Percentiles rank a stretch among this genome's conserved stretches.
Evolutionary conservation across 2,329 filamentous ascomycete genomes (phyloP).

Genomic region (Ceratocystis lukuohia): DNA sequence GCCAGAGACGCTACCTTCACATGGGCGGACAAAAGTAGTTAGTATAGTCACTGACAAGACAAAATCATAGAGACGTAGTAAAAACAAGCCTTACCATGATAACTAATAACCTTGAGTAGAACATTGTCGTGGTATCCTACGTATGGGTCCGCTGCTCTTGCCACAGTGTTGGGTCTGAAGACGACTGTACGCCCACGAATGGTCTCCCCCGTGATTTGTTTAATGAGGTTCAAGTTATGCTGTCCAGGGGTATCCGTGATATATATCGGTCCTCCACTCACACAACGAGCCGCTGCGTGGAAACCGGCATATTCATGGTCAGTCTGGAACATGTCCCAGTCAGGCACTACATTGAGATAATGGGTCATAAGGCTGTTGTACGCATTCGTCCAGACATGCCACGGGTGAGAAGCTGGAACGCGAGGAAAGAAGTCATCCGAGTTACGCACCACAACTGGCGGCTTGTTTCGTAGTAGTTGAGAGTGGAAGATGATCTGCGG

Average conservation of each 20-base stretch:
- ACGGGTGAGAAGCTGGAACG: slow-evolving; percentile 66
- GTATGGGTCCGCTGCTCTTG: slow-evolving; percentile 61
- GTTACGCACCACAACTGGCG: slow-evolving; percentile 64
- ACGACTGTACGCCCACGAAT: slow-evolving; percentile 62
- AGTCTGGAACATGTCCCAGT: slow-evolving; percentile 63
- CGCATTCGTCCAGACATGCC: slow-evolving; percentile 92
- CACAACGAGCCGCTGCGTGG: slow-evolving; percentile 78
- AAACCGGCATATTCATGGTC: slow-evolving; percentile 58
- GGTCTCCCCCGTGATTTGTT: slow-evolving; percentile 67
- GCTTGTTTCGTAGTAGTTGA: slow-evolving; percentile 63
- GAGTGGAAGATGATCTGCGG: slow-evolving; percentile 78
- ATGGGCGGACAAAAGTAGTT: neutral
- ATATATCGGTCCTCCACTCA: slow-evolving; percentile 85
- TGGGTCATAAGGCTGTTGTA: slow-evolving; percentile 75
- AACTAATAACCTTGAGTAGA: slow-evolving; percentile 66
- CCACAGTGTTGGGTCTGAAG: slow-evolving; percentile 62
- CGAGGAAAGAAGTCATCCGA: slow-evolving; percentile 88
- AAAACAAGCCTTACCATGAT: slow-evolving; percentile 43
- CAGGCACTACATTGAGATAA: slow-evolving; percentile 74
- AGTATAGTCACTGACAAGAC: neutral
- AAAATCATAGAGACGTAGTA: neutral
- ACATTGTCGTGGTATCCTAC: slow-evolving; percentile 58
- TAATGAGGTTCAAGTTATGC: slow-evolving; percentile 62
- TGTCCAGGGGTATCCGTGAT: slow-evolving; percentile 82
- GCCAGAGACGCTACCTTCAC: slow-evolving; percentile 44